These are phyloP conservation scores for Plasmodium vivax DNA, from an alignment of 169 alveolate genomes.

Conservation along the genomic window DNA sequence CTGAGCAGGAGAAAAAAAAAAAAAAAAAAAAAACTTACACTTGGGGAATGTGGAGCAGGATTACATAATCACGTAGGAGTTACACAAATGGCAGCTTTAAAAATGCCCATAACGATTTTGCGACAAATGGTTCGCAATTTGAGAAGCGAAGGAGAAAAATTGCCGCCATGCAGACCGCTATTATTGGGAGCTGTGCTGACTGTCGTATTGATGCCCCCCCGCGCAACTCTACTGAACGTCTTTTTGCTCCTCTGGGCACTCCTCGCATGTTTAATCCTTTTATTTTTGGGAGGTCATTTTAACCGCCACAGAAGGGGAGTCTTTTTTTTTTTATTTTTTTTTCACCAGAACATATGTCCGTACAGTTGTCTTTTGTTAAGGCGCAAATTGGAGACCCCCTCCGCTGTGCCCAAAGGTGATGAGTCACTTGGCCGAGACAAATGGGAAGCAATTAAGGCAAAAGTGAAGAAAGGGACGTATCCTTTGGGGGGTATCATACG, in stretches of 20 bases:
- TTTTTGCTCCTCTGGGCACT: not conserved
- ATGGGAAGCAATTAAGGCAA: too few relatives aligned
- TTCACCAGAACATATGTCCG: not conserved
- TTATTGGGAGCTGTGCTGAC: not conserved
- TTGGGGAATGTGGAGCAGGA: not conserved
- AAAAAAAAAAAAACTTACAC: not conserved
- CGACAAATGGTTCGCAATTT: not conserved
- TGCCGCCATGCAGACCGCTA: not conserved
- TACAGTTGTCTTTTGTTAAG: not conserved
- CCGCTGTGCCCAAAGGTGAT: too few relatives aligned
- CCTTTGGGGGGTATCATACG: too few relatives aligned
- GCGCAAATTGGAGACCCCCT: too few relatives aligned
- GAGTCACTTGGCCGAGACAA: too few relatives aligned
- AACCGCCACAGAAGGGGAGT: not conserved
- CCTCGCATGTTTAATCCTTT: not conserved
- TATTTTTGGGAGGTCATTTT: not conserved
- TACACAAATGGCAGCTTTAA: not conserved
- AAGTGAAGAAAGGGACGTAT: too few relatives aligned
- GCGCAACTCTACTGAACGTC: not conserved
- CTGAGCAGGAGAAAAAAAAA: not conserved
- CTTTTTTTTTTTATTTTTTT: not conserved
- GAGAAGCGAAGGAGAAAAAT: not conserved
- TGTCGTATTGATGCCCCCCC: not conserved
- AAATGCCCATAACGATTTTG: not conserved
- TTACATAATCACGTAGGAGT: not conserved